Conservation (phyloP, 1,139 yeast genomes). For the Torulaspora globosa region DNA sequence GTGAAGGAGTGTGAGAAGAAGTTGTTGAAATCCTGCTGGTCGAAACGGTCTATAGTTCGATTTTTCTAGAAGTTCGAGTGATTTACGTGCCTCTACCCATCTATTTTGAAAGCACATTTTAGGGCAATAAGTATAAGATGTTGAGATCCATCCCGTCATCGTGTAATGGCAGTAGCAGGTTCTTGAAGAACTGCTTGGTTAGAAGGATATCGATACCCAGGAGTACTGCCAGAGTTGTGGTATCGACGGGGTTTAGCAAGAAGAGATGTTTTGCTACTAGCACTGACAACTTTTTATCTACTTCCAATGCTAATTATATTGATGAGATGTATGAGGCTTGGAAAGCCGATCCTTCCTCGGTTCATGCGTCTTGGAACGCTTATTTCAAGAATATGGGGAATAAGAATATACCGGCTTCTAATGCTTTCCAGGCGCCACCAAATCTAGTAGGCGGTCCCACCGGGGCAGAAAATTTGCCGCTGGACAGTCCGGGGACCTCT, state of each 20-base stretch:
- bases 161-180: constrained; percentile 12
- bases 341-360: constrained; percentile 84
- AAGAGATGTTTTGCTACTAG: constrained; percentile 22
- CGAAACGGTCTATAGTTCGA: no score
- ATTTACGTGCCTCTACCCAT: no score
- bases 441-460: constrained; percentile 63
- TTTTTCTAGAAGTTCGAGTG: no score
- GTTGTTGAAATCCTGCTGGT: no score
- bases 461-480: constrained; percentile 58
- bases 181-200: constrained; percentile 10
- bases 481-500: constrained; percentile 39
- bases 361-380: constrained; percentile 94
- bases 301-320: constrained; percentile 84
- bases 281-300: constrained; percentile 71
- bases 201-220: constrained; percentile 1
- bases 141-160: constrained; percentile 16
- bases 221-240: neutral
- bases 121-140: constrained; percentile 6
- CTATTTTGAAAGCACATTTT: no score
- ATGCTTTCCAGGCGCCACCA: constrained; percentile 89
- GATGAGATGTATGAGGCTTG: constrained; percentile 98
- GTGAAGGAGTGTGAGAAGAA: no score
- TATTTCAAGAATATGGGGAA: constrained; percentile 87
- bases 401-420: constrained; percentile 61
- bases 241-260: neutral